Base-by-base conservation (phyloP, 352 stramenopile species). In the Globisporangium recalcitrans region DNA sequence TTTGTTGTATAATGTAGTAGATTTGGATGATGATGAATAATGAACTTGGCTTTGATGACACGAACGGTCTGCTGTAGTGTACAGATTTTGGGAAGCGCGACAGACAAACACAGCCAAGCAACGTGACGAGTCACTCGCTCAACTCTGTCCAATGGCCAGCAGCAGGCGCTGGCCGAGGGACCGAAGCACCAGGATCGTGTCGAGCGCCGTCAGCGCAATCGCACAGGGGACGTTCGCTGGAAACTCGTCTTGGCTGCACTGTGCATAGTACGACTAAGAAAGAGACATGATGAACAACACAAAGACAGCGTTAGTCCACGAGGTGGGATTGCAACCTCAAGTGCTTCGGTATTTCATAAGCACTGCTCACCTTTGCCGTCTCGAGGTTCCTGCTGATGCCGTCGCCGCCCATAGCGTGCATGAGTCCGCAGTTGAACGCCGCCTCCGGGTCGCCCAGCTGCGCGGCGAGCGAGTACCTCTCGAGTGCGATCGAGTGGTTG, bases 151-250 rank as follows among this genome's bases (percentile, higher is more conserved):
- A 6, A 53, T n/a, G 38, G 31, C 13, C 27, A n/a, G n/a, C n/a
- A 42, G 38, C 13, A 65, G 29, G 10, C 44, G 32, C 38, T 44
- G 52, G 9, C 16, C 48, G 14, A 65, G 21, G 6, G 63, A 29
- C 32, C 40, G 59, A 7, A 70, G 26, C n/a, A 49, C 14, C 3
- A 68, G 40, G 13, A 71, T 16, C 6, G 71, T 47, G 27, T 82
- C 71, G 54, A 87, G 54, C 14, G 57, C 73, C 6, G 65, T 51
- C 26, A 84, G 67, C 5, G 71, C 78, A 14, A 85, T 57, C 7
- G 60, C 64, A 55, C 83, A 92, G 13, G 83, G 83, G 8, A 87
- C 72, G 58, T 88, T 90, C n/a, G 59, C 55, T 40, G 83, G 83
- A 56, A 87, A 92, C 14, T 66, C 60, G 38, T 72, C 72, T 26